phyloP scores from a whole-genome alignment of 2,329 filamentous ascomycete species.

The Penicillium glabrum region DNA sequence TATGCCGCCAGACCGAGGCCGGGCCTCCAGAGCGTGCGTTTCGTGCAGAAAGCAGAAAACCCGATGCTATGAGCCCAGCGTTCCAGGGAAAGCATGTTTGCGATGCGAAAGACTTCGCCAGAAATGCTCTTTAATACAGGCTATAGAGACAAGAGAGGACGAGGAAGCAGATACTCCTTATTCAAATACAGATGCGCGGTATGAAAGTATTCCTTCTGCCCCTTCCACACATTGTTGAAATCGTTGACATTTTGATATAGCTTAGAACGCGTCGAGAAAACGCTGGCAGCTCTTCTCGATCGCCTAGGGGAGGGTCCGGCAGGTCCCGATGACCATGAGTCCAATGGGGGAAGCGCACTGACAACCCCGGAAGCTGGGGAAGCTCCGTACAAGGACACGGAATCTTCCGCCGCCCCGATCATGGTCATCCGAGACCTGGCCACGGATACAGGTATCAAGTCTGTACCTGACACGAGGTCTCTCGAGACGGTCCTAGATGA shows the following conservation, averaged over 20 bases:
- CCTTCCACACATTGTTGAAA: neutral
- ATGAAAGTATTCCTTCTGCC: neutral
- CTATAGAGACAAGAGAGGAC: slow-evolving; percentile 1
- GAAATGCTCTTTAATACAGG: slow-evolving; percentile 32
- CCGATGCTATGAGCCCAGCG: slow-evolving; percentile 40
- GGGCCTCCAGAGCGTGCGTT: slow-evolving; percentile 36
- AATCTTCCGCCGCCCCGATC: slow-evolving; percentile 18
- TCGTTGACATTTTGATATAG: neutral
- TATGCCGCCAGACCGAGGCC: slow-evolving; percentile 21
- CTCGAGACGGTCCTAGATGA: slow-evolving; percentile 14
- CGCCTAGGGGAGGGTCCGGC: slow-evolving; percentile 16
- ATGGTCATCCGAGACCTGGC: slow-evolving; percentile 23
- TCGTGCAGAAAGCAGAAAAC: slow-evolving; percentile 44
- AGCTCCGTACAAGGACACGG: slow-evolving; percentile 10
- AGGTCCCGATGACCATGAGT: slow-evolving; percentile 2
- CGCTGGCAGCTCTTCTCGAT: slow-evolving; percentile 16
- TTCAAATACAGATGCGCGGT: slow-evolving; percentile 17
- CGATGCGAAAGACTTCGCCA: slow-evolving; percentile 39
- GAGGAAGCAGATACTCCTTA: neutral
- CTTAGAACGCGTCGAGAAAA: slow-evolving; percentile 17
- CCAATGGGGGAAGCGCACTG: slow-evolving; percentile 9
- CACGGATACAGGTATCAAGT: slow-evolving; percentile 9
- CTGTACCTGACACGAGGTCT: slow-evolving; percentile 13
- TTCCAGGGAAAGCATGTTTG: slow-evolving; percentile 32
- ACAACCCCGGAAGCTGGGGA: slow-evolving; percentile 12